Base-by-base conservation (phyloP, 2,329 filamentous ascomycete species). In the Blumeriella jaapii region DNA sequence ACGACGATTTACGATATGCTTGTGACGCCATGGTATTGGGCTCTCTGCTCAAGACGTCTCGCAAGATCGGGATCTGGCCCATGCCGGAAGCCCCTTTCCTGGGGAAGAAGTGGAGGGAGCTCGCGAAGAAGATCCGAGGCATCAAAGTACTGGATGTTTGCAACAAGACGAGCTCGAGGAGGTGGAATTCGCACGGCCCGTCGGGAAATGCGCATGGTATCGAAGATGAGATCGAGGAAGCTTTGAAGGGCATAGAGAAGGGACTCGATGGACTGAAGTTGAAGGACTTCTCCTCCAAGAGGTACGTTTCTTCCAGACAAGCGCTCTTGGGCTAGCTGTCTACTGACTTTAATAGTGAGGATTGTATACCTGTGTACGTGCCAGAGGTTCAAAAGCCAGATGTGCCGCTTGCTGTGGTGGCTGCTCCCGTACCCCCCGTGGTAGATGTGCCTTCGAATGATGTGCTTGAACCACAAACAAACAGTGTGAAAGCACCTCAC, bases 61-160 rank as follows among this genome's bases (percentile, higher is more conserved):
- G 37, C 9, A 44, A 45, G n/a, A 50, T 50, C 29, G 47, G 46
- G 8, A 45, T 51, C n/a, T 51, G 44, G 47, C 49, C 49, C 0
- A 40, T 34, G 19, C 47, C 46, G 1, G 33, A 40, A 13, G 30
- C 36, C 9, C 49, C 47, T 13, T 51, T 44, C 17, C 6, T 8
- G 5, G 45, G 47, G 10, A 41, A 24, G 25, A 50, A 38, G 27
- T 48, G 45, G 19, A 46, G 39, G 3, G 33, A 39, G 6, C 34
- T 51, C 9, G 43, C 43, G 5, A 29, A 38, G 0, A 25, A 34
- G 8, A 47, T 48, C 22, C 34, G 44, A 24, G 34, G 41, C n/a
- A 49, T 50, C 24, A 42, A 34, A 24, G 33, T 51, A 15, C 16
- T 49, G 26, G 43, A 51, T 37, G 45, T 48, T 12, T 45, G 42